Conservation (phyloP, 106 monocot genomes). For the Apostasia shenzhenica region DNA sequence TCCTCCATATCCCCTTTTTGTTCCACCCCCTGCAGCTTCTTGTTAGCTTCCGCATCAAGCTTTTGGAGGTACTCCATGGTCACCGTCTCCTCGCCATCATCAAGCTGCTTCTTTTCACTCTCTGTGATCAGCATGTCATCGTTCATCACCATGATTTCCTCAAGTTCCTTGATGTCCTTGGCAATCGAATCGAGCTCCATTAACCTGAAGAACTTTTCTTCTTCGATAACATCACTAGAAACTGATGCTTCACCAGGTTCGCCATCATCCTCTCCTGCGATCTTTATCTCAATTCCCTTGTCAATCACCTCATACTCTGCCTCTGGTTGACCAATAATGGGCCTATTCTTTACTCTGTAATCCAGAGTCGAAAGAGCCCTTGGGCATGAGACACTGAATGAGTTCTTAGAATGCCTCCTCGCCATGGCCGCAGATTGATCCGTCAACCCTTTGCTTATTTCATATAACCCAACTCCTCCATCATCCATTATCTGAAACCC, state of each 20-base stretch:
- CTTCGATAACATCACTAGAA: conserved; percentile 39
- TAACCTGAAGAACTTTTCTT: conserved; percentile 33
- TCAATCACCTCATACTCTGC: conserved; percentile 53
- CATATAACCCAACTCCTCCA: conserved; percentile 38
- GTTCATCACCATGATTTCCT: conserved; percentile 22
- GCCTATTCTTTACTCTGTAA: not conserved
- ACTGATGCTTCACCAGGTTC: conserved; percentile 7
- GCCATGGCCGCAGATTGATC: conserved; percentile 18
- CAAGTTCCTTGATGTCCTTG: conserved; percentile 51
- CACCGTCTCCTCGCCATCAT: conserved; percentile 48
- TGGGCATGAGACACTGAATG: not conserved
- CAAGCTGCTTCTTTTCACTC: conserved; percentile 15
- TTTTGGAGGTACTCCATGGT: conserved; percentile 65
- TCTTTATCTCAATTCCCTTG: conserved; percentile 47
- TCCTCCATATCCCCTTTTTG: not conserved
- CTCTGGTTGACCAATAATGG: not conserved
- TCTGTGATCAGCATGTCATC: not conserved
- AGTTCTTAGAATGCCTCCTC: not conserved
- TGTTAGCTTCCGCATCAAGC: conserved; percentile 37
- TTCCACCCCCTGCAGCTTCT: conserved; percentile 1
- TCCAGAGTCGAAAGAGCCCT: not conserved
- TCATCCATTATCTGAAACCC: conserved; percentile 90
- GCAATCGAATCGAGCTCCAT: conserved; percentile 56
- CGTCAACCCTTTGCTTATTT: not conserved
- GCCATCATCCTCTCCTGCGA: not conserved